These are phyloP conservation scores for Trichoderma erinaceum DNA, from an alignment of 495 filamentous ascomycete genomes.

Conservation along the genomic window DNA sequence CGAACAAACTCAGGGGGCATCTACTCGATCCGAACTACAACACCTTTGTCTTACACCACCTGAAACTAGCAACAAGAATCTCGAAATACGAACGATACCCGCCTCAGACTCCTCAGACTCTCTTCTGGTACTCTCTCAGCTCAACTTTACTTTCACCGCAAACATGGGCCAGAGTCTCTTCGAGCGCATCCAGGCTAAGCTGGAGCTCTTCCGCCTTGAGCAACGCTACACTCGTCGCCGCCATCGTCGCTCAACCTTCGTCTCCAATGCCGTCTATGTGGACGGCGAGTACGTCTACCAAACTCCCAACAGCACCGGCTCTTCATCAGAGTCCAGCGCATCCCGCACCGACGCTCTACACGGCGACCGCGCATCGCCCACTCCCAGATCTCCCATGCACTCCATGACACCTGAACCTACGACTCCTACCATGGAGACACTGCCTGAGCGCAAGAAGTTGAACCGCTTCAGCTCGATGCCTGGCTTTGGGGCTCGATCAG, in stretches of 20 bases:
- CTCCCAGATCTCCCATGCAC: conserved; percentile 7
- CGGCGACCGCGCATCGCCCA: neutral
- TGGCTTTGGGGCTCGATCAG: conserved; percentile 30
- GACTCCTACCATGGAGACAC: conserved; percentile 10
- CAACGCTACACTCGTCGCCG: conserved; percentile 84
- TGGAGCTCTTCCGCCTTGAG: conserved; percentile 88
- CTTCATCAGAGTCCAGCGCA: conserved; percentile 28
- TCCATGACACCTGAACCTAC: conserved; percentile 19
- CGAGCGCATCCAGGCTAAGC: conserved; percentile 51
- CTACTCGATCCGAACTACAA: neutral
- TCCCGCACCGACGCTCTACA: conserved; percentile 6
- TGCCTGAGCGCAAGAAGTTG: conserved; percentile 21
- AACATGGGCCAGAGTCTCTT: conserved; percentile 39
- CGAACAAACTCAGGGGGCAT: neutral
- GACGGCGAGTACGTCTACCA: conserved; percentile 86
- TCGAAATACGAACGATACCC: neutral
- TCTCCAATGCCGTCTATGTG: conserved; percentile 79
- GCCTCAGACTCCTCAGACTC: neutral
- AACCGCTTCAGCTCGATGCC: conserved; percentile 45
- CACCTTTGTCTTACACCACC: neutral
- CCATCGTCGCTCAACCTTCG: conserved; percentile 74
- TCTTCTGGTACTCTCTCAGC: neutral
- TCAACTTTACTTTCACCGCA: neutral
- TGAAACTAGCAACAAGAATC: neutral
- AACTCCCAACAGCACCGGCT: conserved; percentile 44